Base-by-base conservation (phyloP, 805 yeast genomes). In the Myxozyma geophila region DNA sequence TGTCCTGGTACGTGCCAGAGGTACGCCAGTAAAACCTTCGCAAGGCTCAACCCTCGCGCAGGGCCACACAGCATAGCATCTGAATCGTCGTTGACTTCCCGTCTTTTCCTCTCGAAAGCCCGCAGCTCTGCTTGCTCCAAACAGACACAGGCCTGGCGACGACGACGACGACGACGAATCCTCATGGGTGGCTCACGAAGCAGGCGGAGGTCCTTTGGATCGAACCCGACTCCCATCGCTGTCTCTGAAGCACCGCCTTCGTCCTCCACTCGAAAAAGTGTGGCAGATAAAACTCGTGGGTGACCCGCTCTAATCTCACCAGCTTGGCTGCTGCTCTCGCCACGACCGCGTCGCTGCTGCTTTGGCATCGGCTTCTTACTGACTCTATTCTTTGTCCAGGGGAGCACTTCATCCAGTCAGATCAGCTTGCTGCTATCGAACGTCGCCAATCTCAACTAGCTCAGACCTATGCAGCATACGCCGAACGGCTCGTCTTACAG, bases 11-110 rank as follows among this genome's bases (percentile, higher is more conserved):
- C 55, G 46, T 39, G 46, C 36, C 55, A 19, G 28, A 35, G 46
- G 46, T 52, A 52, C 55, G 39, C 55, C 55, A 15, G 37, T 28
- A 28, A 23, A 52, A 52, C 55, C 55, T 52, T 52, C 55, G 55
- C 28, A 19, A 35, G 5, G 46, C 55, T 52, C 55, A 40, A 28
- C 2, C 46, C 41, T 52, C 55, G 46, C 46, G 47, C 46, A 40
- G 17, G 41, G 55, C 55, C 55, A 39, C 55, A 37, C 50, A 28
- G 28, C 28, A 28, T 5, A 43, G 21, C 47, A 43, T 35, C 35
- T 8, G 36, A 7, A 35, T 35, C 52, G 21, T 28, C 52, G 17
- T 17, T 41, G n/a, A 33, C 39, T 35, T 48, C 52, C 50, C 36
- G 39, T 13, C 21, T 35, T 48, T 28, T 28, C 28, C 28, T n/a